Conservation (phyloP, 192 early-diverging fungal genomes). For the Thamnidium elegans region DNA sequence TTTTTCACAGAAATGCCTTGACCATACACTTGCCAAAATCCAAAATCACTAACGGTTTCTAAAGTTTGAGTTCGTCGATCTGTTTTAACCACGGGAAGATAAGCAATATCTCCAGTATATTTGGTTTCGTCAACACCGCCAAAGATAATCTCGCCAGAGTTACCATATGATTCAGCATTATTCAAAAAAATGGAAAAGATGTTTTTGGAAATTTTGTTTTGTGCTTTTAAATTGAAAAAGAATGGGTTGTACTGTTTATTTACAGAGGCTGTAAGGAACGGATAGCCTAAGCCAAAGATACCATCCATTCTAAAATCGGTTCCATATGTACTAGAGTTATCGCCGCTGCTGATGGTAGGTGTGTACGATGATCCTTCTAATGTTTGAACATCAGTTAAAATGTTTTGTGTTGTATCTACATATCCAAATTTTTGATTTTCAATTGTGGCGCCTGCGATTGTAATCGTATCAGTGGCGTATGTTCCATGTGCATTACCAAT, state of each 20-base stretch:
- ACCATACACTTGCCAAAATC: constrained; percentile 21
- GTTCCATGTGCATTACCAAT: constrained; percentile 26
- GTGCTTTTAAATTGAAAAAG: constrained; percentile 14
- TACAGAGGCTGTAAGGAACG: neutral
- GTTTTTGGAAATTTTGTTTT: constrained; percentile 7
- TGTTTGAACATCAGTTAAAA: neutral
- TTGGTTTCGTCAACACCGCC: constrained; percentile 45
- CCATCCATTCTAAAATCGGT: constrained; percentile 16
- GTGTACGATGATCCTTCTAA: neutral
- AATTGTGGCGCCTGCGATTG: constrained; percentile 12
- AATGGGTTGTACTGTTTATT: constrained; percentile 14
- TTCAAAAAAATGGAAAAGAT: constrained; percentile 28
- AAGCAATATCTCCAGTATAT: constrained; percentile 43
- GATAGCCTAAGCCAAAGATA: constrained; percentile 33
- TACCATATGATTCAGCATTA: neutral
- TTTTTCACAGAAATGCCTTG: neutral
- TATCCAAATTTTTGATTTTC: constrained; percentile 30
- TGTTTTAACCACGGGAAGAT: constrained; percentile 26
- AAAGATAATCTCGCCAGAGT: constrained; percentile 44
- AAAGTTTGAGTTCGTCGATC: neutral
- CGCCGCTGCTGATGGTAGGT: neutral
- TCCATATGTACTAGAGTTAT: neutral
- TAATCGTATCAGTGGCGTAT: constrained; percentile 30
- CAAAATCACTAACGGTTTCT: neutral
- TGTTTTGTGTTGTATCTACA: constrained; percentile 10